Conservation (phyloP, 805 yeast genomes). For the Candida chilensis region DNA sequence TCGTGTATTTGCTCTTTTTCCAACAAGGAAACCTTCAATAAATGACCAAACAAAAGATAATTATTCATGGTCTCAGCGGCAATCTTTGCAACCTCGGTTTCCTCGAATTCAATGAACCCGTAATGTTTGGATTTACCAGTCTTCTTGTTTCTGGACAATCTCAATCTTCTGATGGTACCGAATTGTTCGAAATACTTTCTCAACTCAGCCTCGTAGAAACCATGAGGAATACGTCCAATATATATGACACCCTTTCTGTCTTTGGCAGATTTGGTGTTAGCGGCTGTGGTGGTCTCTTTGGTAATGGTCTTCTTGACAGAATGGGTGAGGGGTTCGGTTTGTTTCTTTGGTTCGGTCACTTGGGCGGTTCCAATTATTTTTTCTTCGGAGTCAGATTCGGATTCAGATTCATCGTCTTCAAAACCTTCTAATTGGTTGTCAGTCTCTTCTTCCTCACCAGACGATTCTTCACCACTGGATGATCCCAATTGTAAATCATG, state of each 20-base stretch:
- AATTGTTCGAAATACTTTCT: conserved; percentile 81
- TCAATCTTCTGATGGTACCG: conserved; percentile 72
- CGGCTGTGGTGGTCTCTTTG: conserved; percentile 15
- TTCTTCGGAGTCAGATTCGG: conserved; percentile 20
- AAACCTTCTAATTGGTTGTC: conserved; percentile 9
- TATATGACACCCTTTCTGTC: conserved; percentile 63
- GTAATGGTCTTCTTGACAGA: conserved; percentile 3
- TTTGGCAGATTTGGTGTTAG: conserved; percentile 8
- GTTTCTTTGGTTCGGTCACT: conserved; percentile 4
- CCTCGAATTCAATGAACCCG: conserved; percentile 80
- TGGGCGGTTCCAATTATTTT: conserved; percentile 10
- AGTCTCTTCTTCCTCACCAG: conserved; percentile 12
- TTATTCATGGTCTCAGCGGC: conserved; percentile 97
- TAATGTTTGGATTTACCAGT: conserved; percentile 89
- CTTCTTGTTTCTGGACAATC: conserved; percentile 81
- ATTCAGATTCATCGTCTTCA: conserved; percentile 7
- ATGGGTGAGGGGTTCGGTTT: not conserved
- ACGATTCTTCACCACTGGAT: conserved; percentile 7
- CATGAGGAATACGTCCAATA: conserved; percentile 88
- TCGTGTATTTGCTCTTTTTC: conserved; percentile 50
- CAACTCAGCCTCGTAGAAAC: conserved; percentile 79
- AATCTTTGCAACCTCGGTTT: conserved; percentile 67
- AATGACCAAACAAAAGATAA: conserved; percentile 81
- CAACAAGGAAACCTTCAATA: conserved; percentile 50
- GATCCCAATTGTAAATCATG: conserved; percentile 10